Evolutionary conservation across 805 yeast species (phyloP), one percentile per base, ranked within the genome.

Genomic region (Suhomyces sp.): DNA sequence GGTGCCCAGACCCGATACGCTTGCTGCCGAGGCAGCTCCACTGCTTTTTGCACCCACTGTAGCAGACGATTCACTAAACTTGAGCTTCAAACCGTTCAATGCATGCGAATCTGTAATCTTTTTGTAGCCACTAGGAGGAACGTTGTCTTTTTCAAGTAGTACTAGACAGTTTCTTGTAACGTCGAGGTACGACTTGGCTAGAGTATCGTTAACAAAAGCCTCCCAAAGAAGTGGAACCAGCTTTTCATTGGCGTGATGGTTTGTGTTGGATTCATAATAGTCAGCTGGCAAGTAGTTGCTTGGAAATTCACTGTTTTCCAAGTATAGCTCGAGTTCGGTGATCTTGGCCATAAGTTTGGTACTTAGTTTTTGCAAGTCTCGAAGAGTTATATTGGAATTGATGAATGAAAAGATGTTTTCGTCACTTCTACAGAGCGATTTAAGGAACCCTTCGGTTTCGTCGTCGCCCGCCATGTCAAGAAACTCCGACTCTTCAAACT

Each of bases 381-480:
- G 68, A 42, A 77, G 63, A 2, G 79, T 72, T 38, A 77, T 69
- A 56, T 73, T 72, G 33, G 79, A 68, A 1, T 71, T 69, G 27
- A 77, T 75, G 60, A 77, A 76, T 29, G 77, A 73, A 53, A 61
- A 66, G 13, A 66, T 63, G 47, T 65, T 62, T 51, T 65, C 69
- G 53, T 64, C 64, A 54, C 63, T 64, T 15, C 67, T 57, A 48
- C 69, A 64, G 41, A 66, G 60, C 38, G 79, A 74, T 60, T 78
- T 78, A 48, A 84, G 72, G 63, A 85, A 82, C 23, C 84, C 83
- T 54, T 81, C 86, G 4, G 87, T 78, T 35, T 85, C 87, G 57
- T 62, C 60, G 42, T 65, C 63, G 26, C 63, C 66, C 2, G 60
- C 68, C 47, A 66, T 50, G 38, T 65, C 66, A 44, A 65, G 56